These are phyloP conservation scores for Neonectria ditissima DNA, from an alignment of 2,329 filamentous ascomycete species.

Conservation along the genomic window DNA sequence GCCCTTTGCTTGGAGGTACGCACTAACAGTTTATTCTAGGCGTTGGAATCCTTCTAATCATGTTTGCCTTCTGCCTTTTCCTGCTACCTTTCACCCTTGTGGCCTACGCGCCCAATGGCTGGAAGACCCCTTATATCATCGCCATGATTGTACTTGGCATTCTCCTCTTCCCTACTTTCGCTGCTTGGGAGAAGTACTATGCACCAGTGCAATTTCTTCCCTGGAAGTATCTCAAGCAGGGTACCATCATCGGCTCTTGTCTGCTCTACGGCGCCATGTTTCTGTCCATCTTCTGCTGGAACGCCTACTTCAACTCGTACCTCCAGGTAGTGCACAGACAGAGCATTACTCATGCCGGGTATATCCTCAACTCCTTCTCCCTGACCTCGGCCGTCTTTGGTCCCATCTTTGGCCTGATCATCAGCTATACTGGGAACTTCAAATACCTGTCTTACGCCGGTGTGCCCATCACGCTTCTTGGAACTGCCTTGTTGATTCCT, in stretches of 20 bases:
- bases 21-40: slow-evolving; percentile 57
- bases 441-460: slow-evolving; percentile 62
- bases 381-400: slow-evolving; percentile 61
- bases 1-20: slow-evolving; percentile 69
- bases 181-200: slow-evolving; percentile 67
- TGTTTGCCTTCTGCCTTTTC: slow-evolving; percentile 63
- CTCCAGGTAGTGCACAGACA: slow-evolving; percentile 64
- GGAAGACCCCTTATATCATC: slow-evolving; percentile 63
- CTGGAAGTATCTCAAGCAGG: slow-evolving; percentile 60
- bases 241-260: slow-evolving; percentile 62
- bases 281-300: slow-evolving; percentile 54
- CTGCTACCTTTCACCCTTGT: slow-evolving; percentile 72
- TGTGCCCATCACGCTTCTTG: slow-evolving; percentile 66
- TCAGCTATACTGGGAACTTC: slow-evolving; percentile 63
- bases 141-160: slow-evolving; percentile 68
- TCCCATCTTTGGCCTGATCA: slow-evolving; percentile 43
- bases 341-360: slow-evolving; percentile 59
- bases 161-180: slow-evolving; percentile 61
- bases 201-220: slow-evolving; percentile 59
- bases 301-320: slow-evolving; percentile 63
- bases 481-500: slow-evolving; percentile 57
- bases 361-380: slow-evolving; percentile 60
- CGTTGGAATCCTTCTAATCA: slow-evolving; percentile 64
- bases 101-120: slow-evolving; percentile 54
- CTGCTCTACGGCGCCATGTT: slow-evolving; percentile 54